Percentiles rank a stretch among this genome's conserved stretches.
phyloP scores from a whole-genome alignment of 495 filamentous ascomycete species.

The Podospora sp. region DNA sequence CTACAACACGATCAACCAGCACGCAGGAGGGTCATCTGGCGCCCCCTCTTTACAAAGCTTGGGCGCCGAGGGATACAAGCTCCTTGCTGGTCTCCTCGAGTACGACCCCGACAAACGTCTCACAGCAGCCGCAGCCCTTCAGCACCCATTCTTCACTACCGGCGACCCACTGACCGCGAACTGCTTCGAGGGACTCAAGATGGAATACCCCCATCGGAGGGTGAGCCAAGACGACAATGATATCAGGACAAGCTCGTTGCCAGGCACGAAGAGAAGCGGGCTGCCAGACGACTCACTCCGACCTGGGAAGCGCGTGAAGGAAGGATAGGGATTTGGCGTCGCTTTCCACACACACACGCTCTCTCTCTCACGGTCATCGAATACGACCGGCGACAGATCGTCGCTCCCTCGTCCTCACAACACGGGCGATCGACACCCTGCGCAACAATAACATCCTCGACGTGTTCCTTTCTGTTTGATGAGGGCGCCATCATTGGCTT shows the following conservation, averaged over 20 bases:
- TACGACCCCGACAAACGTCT: constrained; percentile 91
- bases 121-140: constrained; percentile 80
- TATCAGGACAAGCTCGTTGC: constrained; percentile 81
- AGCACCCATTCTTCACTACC: constrained; percentile 81
- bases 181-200: constrained; percentile 87
- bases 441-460: too few species aligned
- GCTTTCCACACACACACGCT: too few species aligned
- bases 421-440: too few species aligned
- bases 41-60: constrained; percentile 51
- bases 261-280: constrained; percentile 89
- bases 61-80: constrained; percentile 74
- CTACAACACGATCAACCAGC: constrained; percentile 53
- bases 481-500: too few species aligned
- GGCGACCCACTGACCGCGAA: constrained; percentile 68
- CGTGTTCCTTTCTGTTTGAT: too few species aligned
- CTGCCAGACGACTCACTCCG: constrained; percentile 79
- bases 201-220: constrained; percentile 84
- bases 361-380: too few species aligned
- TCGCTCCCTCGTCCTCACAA: too few species aligned
- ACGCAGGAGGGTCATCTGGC: constrained; percentile 49
- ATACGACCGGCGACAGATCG: too few species aligned
- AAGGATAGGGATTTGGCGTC: constrained; percentile 50
- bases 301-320: constrained; percentile 69
- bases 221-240: constrained; percentile 95
- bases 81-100: constrained; percentile 79